Base-by-base conservation (phyloP, 768 basidiomycete species). In the Serendipita sp. region DNA sequence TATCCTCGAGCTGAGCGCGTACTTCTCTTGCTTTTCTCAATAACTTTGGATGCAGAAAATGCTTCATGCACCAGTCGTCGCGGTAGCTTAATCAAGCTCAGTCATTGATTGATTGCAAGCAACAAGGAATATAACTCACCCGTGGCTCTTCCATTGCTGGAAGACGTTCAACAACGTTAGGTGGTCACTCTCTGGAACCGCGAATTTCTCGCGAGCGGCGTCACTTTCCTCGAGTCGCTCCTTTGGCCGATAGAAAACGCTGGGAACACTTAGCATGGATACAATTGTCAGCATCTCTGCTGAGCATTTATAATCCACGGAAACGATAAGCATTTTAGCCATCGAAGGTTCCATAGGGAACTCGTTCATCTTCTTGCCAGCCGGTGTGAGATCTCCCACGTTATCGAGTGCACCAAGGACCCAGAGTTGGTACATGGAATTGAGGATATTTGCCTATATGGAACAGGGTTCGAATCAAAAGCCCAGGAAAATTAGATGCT, bases 391-490 rank as follows among this genome's bases (percentile, higher is more conserved):
- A 74, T 99, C 90, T n/a, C 96, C 94, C 41, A 94, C 84, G 68
- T 97, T 99, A 76, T 98, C 91, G 26, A 99, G 79, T 5, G 96
- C 96, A 38, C 94, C 94, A 33, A 99, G 85, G 2, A 97, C 94
- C 96, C 96, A 99, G 38, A 99, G 83, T 71, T 98, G 96, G 72
- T 97, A 99, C 93, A 97, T 97, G 3, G 95, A 98, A 71, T 98
- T 97, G 45, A 99, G 77, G 68, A 98, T 99, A 71, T 97, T 97
- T 61, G 90, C 90, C 86, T 93, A 66, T 4, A 26, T 56, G 16
- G 2, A 58, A 38, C n/a, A n/a, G 43, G 61, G 68, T 61, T 66
- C 50, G 17, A 44, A 28, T n/a, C 24, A 9, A 11, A 11, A 7
- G 20, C 1, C 1, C 3, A 20, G 16, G 42, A 42, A 31, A 16